Evolutionary conservation across 805 yeast genomes (phyloP), one percentile per base, ranked within the genome.

Genomic region (Sugiyamaella lignohabitans): DNA sequence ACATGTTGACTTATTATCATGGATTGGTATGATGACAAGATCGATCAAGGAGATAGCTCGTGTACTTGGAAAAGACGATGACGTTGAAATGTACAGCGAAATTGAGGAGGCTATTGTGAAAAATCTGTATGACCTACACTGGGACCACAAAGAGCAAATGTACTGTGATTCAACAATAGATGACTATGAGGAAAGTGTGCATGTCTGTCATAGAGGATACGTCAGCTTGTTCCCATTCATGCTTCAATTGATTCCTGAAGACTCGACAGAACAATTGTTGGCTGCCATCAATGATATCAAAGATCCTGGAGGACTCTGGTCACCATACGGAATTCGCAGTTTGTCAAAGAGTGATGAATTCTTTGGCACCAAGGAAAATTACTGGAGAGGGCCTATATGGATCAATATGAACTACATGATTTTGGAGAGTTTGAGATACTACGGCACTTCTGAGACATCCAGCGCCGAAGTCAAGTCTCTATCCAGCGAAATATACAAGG

Each of bases 301-400:
- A 3, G 84, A 89, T 58, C 84, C 88, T 1, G 76, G 78, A 10
- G 80, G 82, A 57, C 66, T 93, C 45, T 89, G 93, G 84, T 67
- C 87, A 5, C 74, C 74, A 1, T 87, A 61, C 55, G 98, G 98
- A 11, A 69, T 93, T 32, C 72, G 96, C 52, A 84, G 95, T 0
- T 68, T 93, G 32, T 84, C 96, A 0, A 79, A 78, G 57, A 56
- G 71, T 3, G 89, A 85, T 56, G 68, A 68, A 18, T 67, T 59
- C 49, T 93, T 83, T 66, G 84, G 84, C 46, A 76, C 81, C 0
- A 91, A 75, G 5, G 98, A 93, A 60, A 82, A 91, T 64, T 93
- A 93, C 68, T 93, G 98, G 98, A 76, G 96, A 53, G 93, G 96
- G 1, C 87, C 94, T 17, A 73, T 93, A 22, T 93, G 98, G 98